These are phyloP conservation scores for Erodium texanum DNA, from an alignment of 441 rosid genomes.

Conservation along the genomic window DNA sequence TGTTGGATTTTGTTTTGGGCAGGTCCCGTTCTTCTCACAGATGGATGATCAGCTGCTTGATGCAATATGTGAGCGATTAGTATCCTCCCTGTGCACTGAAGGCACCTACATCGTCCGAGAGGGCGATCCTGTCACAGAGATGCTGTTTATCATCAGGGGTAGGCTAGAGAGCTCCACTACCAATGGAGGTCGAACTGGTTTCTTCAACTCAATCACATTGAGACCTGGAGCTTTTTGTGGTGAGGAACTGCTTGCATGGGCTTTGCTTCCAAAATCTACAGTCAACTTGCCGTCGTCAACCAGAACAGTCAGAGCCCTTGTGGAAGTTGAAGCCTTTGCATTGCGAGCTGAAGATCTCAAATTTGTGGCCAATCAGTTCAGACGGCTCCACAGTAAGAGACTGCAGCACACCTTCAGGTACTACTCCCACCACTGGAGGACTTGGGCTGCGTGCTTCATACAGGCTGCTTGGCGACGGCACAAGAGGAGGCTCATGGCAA, in stretches of 20 bases:
- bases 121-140: conserved; percentile 80
- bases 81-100: conserved; percentile 68
- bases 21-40: conserved; percentile 96
- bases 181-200: conserved; percentile 89
- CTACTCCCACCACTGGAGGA: conserved; percentile 94
- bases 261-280: conserved; percentile 71
- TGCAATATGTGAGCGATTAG: conserved; percentile 78
- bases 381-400: conserved; percentile 87
- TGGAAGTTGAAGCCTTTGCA: conserved; percentile 85
- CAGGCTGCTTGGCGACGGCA: conserved; percentile 85
- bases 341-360: conserved; percentile 85
- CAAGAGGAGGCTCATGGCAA: conserved; percentile 53
- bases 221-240: conserved; percentile 90
- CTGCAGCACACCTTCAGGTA: conserved; percentile 80
- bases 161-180: conserved; percentile 85
- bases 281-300: conserved; percentile 81
- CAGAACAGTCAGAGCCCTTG: conserved; percentile 69
- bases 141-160: conserved; percentile 82
- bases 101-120: conserved; percentile 80
- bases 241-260: conserved; percentile 88
- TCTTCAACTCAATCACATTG: conserved; percentile 64
- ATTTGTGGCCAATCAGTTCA: conserved; percentile 83
- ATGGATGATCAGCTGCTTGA: conserved; percentile 90
- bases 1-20: conserved; percentile 13
- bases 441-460: conserved; percentile 92